Conservation (phyloP, 148 eudicot genomes). For the Heliamphora exappendiculata region DNA sequence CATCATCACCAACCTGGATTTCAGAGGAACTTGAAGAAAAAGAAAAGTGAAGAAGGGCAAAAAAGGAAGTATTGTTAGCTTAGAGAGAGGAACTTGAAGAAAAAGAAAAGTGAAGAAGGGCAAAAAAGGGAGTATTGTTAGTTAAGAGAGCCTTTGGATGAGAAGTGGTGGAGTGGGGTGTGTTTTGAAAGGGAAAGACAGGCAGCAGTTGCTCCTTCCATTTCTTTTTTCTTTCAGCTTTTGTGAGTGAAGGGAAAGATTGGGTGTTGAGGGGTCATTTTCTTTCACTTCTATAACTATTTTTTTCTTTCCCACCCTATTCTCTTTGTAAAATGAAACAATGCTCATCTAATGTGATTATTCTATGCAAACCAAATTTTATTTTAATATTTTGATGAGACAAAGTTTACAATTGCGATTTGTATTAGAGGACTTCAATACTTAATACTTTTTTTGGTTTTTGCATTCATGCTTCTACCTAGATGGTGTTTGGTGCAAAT, state of each 20-base stretch:
- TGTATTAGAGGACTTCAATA: background rate
- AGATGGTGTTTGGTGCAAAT: too few relatives aligned
- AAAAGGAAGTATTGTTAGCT: too few relatives aligned
- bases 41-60: background rate
- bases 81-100: slow-evolving; percentile 26
- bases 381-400: background rate
- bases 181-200: slow-evolving; percentile 43
- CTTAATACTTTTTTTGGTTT: background rate
- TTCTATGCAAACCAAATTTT: background rate
- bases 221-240: background rate
- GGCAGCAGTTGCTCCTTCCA: slow-evolving; percentile 18
- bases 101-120: slow-evolving; percentile 30
- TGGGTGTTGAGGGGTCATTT: slow-evolving; percentile 27
- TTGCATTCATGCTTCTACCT: background rate
- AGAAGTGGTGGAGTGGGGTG: slow-evolving; percentile 21
- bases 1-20: slow-evolving; percentile 39
- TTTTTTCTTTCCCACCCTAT: background rate
- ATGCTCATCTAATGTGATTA: background rate
- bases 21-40: background rate
- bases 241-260: slow-evolving; percentile 6
- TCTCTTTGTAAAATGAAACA: background rate
- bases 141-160: slow-evolving; percentile 42
- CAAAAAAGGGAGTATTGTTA: slow-evolving; percentile 15
- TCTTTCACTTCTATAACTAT: slow-evolving; percentile 8
- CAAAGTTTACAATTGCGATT: background rate